Base-by-base conservation (phyloP, 768 basidiomycete species). In the Cytidiella melzeri region DNA sequence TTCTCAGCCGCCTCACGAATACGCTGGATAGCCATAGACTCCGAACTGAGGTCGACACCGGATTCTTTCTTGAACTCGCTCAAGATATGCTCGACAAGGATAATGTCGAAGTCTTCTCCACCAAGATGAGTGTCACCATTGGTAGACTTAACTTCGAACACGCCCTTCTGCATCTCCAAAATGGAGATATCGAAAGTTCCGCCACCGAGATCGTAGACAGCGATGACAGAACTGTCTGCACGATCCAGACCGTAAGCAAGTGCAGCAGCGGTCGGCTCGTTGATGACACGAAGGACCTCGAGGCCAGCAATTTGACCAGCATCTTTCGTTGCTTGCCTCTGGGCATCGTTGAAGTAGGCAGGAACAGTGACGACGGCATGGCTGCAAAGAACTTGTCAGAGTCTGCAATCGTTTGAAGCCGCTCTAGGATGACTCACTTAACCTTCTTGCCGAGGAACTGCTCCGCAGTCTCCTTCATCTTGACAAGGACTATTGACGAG, bases 121-220 rank as follows among this genome's bases (percentile, higher is more conserved):
- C 68, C 96, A 50, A 99, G 81, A 66, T 99, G 96, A 13, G 96
- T 98, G 69, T 99, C 95, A 65, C 96, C 96, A 64, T 97, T 97
- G 48, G 96, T 99, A 0, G 96, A 97, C 75, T 98, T 99, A 65
- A 99, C 96, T 69, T 98, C 96, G 68, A 98, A 99, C 9, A 99
- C 94, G 60, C 95, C 96, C 70, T 96, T 94, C 69, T 97, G 92
- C 92, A 98, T 98, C 73, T 97, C 94, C 48, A 99, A 76, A 58
- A 99, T 94, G 24, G 96, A 99, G 63, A 99, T 92, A 92, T 98
- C 95, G 68, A 98, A 98, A 20, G 95, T 97, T 49, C 95, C 95
- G 60, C 95, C 95, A 58, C 95, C 95, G 26, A 98, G 79, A 76
- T 99, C 96, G 66, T 98, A 99, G 51, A 99, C 96, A 38, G 96